phyloP scores from a whole-genome alignment of 2,329 filamentous ascomycete species.

The Xylariaceae sp. region DNA sequence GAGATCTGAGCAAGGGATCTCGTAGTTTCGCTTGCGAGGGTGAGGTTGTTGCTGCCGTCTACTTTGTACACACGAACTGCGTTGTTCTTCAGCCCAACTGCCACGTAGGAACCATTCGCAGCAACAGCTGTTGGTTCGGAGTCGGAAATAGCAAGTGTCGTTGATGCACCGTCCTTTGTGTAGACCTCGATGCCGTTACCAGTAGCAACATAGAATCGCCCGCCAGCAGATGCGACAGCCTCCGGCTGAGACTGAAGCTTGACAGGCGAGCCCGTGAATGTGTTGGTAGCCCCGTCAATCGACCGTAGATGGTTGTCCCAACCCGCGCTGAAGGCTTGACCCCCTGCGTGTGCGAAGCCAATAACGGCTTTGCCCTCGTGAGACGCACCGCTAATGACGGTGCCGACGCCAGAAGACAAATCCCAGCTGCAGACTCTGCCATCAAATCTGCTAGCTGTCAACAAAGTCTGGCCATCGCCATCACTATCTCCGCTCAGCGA shows the following conservation, averaged over 20 bases:
- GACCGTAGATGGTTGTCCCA: constrained; percentile 92
- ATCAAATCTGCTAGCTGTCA: constrained; percentile 83
- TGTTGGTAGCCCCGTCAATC: constrained; percentile 70
- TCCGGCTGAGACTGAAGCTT: constrained; percentile 77
- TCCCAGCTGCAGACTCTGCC: constrained; percentile 87
- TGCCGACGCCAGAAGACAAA: constrained; percentile 63
- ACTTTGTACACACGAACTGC: constrained; percentile 71
- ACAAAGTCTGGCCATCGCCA: constrained; percentile 63
- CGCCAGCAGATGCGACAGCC: constrained; percentile 33
- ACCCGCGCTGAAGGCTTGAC: constrained; percentile 77
- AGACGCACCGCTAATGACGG: constrained; percentile 71
- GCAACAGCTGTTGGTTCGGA: constrained; percentile 67
- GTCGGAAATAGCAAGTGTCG: constrained; percentile 58
- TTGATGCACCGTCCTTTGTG: constrained; percentile 60
- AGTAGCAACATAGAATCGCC: constrained; percentile 49
- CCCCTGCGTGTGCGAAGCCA: constrained; percentile 62
- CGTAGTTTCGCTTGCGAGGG: constrained; percentile 56
- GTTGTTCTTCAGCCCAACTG: constrained; percentile 73
- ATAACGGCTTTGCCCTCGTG: constrained; percentile 80
- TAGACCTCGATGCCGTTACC: constrained; percentile 55
- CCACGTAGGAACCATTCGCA: constrained; percentile 64
- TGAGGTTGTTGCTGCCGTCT: constrained; percentile 54
- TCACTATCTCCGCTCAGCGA: constrained; percentile 61
- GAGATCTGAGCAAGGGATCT: constrained; percentile 72
- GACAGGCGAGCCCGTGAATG: constrained; percentile 66